Conservation (phyloP, 2,329 filamentous ascomycete genomes). For the Botrytis squamosa region DNA sequence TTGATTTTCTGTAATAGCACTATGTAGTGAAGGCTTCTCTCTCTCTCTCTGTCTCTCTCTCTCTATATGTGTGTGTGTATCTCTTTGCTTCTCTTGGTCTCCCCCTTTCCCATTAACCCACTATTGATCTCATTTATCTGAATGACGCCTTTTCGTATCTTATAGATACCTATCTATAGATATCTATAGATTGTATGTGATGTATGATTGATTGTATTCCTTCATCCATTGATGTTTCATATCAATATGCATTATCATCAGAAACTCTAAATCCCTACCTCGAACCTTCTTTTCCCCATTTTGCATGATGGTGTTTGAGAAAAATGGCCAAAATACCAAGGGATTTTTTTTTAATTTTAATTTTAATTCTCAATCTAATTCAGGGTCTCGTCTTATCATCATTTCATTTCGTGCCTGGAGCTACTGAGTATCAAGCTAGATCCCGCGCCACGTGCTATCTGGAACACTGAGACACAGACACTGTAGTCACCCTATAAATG, state of each 20-base stretch:
- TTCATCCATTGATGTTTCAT: neutral
- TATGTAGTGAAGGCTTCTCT: neutral
- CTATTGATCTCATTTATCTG: neutral
- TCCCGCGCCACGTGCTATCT: neutral
- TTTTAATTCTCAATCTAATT: neutral
- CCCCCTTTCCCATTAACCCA: neutral
- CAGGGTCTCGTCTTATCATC: neutral
- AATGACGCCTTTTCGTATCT: neutral
- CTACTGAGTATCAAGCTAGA: neutral
- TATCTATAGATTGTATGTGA: neutral
- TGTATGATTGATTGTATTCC: neutral
- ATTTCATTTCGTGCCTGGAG: neutral
- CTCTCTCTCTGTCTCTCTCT: neutral
- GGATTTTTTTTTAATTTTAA: too few relatives aligned
- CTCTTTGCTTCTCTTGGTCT: neutral
- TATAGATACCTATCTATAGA: neutral
- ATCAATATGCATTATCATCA: neutral
- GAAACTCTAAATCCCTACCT: neutral
- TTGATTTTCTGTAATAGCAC: neutral
- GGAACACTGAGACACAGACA: neutral
- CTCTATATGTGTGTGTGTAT: neutral
- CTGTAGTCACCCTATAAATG: neutral
- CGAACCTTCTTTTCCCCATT: neutral
- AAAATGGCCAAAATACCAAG: neutral
- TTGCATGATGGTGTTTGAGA: neutral